These are phyloP conservation scores for Paramecium sonneborni DNA, from an alignment of 73 alveolate species.

Conservation along the genomic window DNA sequence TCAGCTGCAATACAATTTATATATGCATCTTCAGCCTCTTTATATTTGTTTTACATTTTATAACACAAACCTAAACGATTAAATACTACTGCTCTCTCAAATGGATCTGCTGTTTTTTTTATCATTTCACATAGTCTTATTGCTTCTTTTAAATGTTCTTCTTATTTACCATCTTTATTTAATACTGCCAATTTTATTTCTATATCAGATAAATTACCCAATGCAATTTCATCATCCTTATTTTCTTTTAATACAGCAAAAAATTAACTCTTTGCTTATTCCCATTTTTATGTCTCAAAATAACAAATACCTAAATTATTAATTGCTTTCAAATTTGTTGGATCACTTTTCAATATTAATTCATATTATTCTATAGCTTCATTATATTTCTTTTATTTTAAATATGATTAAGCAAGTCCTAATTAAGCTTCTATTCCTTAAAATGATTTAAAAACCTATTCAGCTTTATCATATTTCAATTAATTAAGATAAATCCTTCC, in stretches of 20 bases:
- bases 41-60: neutral
- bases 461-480: neutral
- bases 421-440: neutral
- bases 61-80: neutral
- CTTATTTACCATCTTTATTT: neutral
- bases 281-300: neutral
- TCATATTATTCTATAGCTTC: neutral
- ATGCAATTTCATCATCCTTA: neutral
- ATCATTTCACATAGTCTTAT: neutral
- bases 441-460: neutral
- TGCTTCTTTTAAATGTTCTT: neutral
- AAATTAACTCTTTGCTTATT: neutral
- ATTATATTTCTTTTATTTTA: neutral
- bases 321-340: neutral
- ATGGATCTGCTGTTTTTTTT: neutral
- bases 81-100: neutral
- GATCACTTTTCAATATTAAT: neutral
- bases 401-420: neutral
- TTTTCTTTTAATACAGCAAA: neutral
- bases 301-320: neutral
- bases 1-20: neutral
- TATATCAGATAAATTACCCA: neutral
- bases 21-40: neutral
- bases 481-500: neutral
- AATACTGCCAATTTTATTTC: neutral